phyloP scores from a whole-genome alignment of 2,329 filamentous ascomycete species.

The Penicillium sclerotigenum region DNA sequence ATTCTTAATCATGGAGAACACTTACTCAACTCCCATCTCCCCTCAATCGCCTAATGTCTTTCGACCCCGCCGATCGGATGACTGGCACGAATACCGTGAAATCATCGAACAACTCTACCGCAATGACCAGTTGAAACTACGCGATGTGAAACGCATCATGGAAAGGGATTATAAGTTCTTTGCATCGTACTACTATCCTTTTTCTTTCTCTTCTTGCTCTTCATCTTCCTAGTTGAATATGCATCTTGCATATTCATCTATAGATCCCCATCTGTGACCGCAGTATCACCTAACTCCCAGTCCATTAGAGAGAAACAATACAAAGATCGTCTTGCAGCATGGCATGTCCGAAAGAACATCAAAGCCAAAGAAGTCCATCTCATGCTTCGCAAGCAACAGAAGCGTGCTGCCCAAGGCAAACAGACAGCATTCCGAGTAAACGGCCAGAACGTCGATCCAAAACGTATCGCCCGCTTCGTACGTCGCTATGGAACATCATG shows the following conservation, averaged over 20 bases:
- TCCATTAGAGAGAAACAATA: constrained; percentile 38
- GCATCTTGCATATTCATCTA: constrained; percentile 1
- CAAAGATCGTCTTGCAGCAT: constrained; percentile 38
- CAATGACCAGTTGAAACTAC: constrained; percentile 35
- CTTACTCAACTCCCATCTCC: constrained; percentile 11
- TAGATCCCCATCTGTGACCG: background rate
- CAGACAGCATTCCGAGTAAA: constrained; percentile 36
- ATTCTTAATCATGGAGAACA: constrained; percentile 15
- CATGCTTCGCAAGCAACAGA: constrained; percentile 39
- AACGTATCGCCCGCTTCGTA: constrained; percentile 35
- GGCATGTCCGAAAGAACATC: constrained; percentile 40
- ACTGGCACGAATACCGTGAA: constrained; percentile 37
- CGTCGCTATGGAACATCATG: constrained; percentile 32
- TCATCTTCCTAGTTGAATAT: constrained; percentile 1
- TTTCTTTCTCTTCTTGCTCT: constrained; percentile 3
- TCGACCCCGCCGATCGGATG: constrained; percentile 36
- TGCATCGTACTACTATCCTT: constrained; percentile 31
- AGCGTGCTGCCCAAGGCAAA: constrained; percentile 38
- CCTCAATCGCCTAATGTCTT: constrained; percentile 23
- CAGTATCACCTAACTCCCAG: constrained; percentile 16
- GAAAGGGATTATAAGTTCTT: constrained; percentile 36
- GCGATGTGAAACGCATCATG: constrained; percentile 39
- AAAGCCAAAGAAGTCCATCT: constrained; percentile 38
- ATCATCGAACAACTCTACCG: constrained; percentile 38
- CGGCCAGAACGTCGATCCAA: constrained; percentile 35